Percentiles rank a stretch among this genome's conserved stretches.
These are phyloP conservation scores for Hypoxylon sp. DNA, from an alignment of 2,329 filamentous ascomycete species.

Conservation along the genomic window DNA sequence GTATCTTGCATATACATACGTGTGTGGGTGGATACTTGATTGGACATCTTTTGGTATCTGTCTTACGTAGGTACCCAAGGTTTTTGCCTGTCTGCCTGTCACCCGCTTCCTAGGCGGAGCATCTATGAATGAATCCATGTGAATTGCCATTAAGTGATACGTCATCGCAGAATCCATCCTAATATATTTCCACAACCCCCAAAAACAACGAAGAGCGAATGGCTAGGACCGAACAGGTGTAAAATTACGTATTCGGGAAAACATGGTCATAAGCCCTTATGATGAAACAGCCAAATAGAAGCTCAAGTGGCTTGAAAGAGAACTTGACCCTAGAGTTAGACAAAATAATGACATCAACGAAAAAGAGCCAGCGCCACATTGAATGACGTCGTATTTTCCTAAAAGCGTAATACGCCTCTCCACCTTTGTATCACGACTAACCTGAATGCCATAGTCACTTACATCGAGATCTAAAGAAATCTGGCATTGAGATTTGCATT, in stretches of 20 bases:
- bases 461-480: conserved; percentile 38
- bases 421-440: conserved; percentile 20
- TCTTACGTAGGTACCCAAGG: neutral
- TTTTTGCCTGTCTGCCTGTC: neutral
- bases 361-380: conserved; percentile 28
- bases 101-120: neutral
- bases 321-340: conserved; percentile 3
- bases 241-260: conserved; percentile 38
- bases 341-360: conserved; percentile 44
- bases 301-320: conserved; percentile 38
- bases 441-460: conserved; percentile 37
- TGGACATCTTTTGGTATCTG: neutral
- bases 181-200: neutral
- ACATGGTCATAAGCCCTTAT: conserved; percentile 1
- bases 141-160: conserved; percentile 9
- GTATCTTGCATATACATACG: neutral
- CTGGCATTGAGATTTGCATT: conserved; percentile 23
- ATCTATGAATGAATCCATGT: neutral
- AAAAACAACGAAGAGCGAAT: conserved; percentile 1
- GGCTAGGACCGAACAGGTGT: neutral
- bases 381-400: conserved; percentile 46
- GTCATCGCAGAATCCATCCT: conserved; percentile 29
- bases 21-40: neutral
- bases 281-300: conserved; percentile 5
- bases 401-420: conserved; percentile 41